phyloP scores from a whole-genome alignment of 345 rosid species.

The Abelmoschus esculentus region DNA sequence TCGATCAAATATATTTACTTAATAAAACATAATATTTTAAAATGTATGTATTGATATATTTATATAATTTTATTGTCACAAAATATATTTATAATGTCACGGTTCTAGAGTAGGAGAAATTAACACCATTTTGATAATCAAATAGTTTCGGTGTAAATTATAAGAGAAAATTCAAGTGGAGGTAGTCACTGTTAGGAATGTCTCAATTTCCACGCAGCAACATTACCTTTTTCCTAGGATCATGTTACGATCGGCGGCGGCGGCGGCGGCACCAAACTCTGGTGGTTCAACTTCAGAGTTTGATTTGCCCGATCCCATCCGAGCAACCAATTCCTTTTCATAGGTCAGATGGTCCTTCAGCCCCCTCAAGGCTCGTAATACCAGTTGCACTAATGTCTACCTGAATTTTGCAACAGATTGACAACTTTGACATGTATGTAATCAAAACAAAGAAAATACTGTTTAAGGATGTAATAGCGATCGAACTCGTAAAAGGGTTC shows the following conservation, averaged over 20 bases:
- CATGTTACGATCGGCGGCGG: slow-evolving; percentile 99
- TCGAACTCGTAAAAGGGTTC: slow-evolving; percentile 59
- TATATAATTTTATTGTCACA: too few species aligned
- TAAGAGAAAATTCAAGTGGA: slow-evolving; percentile 7
- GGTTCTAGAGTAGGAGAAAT: not conserved
- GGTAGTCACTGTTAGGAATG: not conserved
- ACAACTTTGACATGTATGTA: not conserved
- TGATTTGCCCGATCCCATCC: slow-evolving; percentile 92
- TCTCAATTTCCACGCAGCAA: not conserved
- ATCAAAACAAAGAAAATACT: not conserved
- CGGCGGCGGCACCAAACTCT: slow-evolving; percentile 99
- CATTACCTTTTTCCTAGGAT: slow-evolving; percentile 91
- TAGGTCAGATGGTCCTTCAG: slow-evolving; percentile 63
- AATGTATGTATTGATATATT: too few species aligned
- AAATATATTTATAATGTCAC: too few species aligned
- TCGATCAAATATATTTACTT: too few species aligned
- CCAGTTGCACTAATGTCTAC: slow-evolving; percentile 69
- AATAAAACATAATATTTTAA: too few species aligned
- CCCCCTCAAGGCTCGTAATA: slow-evolving; percentile 63
- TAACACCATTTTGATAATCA: not conserved
- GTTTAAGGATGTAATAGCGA: slow-evolving; percentile 31
- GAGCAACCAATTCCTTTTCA: slow-evolving; percentile 43
- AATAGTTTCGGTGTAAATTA: too few species aligned
- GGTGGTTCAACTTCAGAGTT: slow-evolving; percentile 66
- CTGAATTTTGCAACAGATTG: slow-evolving; percentile 27